A percentile compares a stretch with the other conserved stretches of the same genome.
phyloP scores from a whole-genome alignment of 2,329 filamentous ascomycete species.

The Zymoseptoria ardabiliae region DNA sequence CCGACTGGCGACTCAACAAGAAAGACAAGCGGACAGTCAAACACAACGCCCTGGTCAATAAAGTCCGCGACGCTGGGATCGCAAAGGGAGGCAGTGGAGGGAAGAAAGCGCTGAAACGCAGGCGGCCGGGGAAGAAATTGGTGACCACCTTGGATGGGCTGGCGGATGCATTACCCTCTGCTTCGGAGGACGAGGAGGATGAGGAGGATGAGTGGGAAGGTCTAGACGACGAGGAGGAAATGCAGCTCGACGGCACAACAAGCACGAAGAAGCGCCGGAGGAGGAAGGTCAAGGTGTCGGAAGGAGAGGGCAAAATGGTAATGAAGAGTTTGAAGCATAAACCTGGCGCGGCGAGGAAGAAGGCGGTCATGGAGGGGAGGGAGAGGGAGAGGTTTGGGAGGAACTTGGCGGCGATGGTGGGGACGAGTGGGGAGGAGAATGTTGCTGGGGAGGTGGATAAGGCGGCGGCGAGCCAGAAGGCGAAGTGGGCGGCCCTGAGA shows the following conservation, averaged over 20 bases:
- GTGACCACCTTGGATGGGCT: conserved; percentile 67
- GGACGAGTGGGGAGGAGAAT: conserved; percentile 6
- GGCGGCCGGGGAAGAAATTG: conserved; percentile 69
- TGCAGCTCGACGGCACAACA: conserved; percentile 15
- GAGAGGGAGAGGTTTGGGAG: conserved; percentile 79
- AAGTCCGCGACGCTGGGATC: conserved; percentile 51
- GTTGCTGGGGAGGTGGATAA: conserved; percentile 15
- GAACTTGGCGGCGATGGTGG: conserved; percentile 67
- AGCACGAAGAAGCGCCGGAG: conserved; percentile 13
- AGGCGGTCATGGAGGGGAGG: conserved; percentile 67
- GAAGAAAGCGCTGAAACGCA: conserved; percentile 47
- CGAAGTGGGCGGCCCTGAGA: conserved; percentile 73
- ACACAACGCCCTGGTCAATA: conserved; percentile 63
- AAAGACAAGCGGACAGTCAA: conserved; percentile 77
- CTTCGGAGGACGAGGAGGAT: conserved; percentile 43
- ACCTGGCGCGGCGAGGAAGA: conserved; percentile 74
- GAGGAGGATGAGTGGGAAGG: conserved; percentile 24
- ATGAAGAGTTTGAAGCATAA: conserved; percentile 68
- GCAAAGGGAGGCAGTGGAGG: conserved; percentile 54
- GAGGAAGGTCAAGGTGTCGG: conserved; percentile 10
- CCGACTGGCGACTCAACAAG: conserved; percentile 64
- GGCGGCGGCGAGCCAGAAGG: conserved; percentile 40
- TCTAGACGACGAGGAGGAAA: conserved; percentile 1
- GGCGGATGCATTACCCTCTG: conserved; percentile 66
- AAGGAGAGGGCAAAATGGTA: conserved; percentile 55